Base-by-base conservation (phyloP, 2,329 filamentous ascomycete species). In the Beauveria pseudobassiana region DNA sequence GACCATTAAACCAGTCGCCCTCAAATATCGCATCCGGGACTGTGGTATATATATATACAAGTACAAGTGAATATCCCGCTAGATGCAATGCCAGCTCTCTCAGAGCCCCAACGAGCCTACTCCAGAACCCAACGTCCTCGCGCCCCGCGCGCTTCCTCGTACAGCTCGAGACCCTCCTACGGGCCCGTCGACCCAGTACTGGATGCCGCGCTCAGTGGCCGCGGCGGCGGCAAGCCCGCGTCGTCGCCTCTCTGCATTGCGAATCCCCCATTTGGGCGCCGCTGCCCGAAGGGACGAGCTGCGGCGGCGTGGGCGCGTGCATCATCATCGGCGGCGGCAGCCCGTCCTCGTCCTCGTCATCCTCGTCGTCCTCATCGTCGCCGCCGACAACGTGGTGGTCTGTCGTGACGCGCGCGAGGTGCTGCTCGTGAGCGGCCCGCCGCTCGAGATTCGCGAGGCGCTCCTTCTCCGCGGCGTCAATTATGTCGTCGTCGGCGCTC, bases 401-500 rank as follows among this genome's bases (percentile, higher is more conserved):
- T 14, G 34, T 38, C 34, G 14, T 2, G 12, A 38, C 34, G 9
- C 51, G n/a, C 48, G 67, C 63, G 42, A 75, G 24, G 20, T 57
- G 66, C 65, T 76, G 73, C 65, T 75, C 69, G 64, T 80, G 68
- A 16, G 74, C 75, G 3, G 76, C 74, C 70, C 78, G 77, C 26
- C 75, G 70, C 69, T 83, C 80, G 52, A 82, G 67, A 65, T 83
- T 80, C 51, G 72, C 74, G 57, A 83, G 69, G 43, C 85, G 75
- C 66, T 78, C 75, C 76, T 87, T 87, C 74, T 87, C 84, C 16
- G 80, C 78, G 0, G 78, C 75, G 63, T 88, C 85, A 28, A 87
- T 78, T 24, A 88, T 71, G 66, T 88, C 85, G 67, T 87, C 85
- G 65, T 88, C 85, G 62, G 84, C 84, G 68, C 84, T 87, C 79